phyloP scores from a whole-genome alignment of 352 stramenopile species.

The Halophytophthora polymorphica region DNA sequence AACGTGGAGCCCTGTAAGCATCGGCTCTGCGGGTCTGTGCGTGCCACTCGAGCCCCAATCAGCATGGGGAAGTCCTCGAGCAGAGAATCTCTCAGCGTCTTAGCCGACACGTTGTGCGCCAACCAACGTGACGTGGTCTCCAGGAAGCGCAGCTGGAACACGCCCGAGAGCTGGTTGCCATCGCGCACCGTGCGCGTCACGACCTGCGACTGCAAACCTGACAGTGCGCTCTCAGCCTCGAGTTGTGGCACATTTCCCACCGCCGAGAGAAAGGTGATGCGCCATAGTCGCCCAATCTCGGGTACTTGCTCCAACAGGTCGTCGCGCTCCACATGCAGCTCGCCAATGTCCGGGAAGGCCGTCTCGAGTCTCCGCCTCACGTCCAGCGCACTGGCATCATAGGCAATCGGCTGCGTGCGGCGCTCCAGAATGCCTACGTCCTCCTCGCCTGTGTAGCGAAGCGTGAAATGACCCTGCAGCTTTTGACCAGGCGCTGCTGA shows the following conservation, averaged over 20 bases:
- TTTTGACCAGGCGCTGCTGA: conserved; percentile 79
- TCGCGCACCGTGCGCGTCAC: conserved; percentile 67
- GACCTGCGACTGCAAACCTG: conserved; percentile 69
- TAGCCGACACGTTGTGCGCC: conserved; percentile 60
- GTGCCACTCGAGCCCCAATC: conserved; percentile 59
- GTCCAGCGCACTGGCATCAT: conserved; percentile 70
- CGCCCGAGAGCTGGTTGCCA: conserved; percentile 86
- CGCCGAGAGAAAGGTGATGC: conserved; percentile 87
- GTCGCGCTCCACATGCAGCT: conserved; percentile 47
- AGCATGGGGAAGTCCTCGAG: conserved; percentile 49
- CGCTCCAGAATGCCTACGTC: conserved; percentile 2
- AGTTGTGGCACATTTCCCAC: conserved; percentile 85
- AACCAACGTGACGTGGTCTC: conserved; percentile 54
- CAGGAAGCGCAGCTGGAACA: conserved; percentile 82
- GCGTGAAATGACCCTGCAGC: conserved; percentile 75
- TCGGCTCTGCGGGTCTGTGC: conserved; percentile 55
- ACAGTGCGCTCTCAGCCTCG: conserved; percentile 60
- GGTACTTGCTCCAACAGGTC: conserved; percentile 51
- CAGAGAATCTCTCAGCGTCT: conserved; percentile 48
- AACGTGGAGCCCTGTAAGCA: conserved; percentile 66
- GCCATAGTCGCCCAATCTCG: conserved; percentile 80
- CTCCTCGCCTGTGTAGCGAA: conserved; percentile 27
- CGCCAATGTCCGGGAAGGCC: conserved; percentile 45
- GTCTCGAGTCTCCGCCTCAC: conserved; percentile 54
- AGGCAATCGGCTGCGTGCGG: conserved; percentile 51